Base-by-base conservation (phyloP, 2,329 filamentous ascomycete species). In the Cytospora leucostoma region DNA sequence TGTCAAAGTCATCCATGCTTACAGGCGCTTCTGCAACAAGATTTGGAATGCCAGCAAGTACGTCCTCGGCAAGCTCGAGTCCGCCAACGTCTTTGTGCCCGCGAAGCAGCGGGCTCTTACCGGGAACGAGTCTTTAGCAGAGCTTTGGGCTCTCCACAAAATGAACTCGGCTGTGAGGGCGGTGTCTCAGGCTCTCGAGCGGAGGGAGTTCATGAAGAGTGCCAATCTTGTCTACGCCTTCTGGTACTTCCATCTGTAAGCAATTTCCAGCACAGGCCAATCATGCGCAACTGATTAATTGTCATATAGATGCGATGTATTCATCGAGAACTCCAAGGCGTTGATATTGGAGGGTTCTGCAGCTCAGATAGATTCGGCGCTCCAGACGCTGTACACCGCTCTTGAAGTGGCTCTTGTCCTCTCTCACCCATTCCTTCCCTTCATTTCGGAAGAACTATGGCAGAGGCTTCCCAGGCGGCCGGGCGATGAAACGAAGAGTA, bases 11-110 rank as follows among this genome's bases (percentile, higher is more conserved):
- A 96, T 98, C 76, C 88, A 95, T 74, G 92, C 87, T 66, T 97
- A 97, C 81, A 88, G 94, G 66, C 90, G 93, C 73, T 98, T 98
- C 85, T 97, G 93, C 75, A 97, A 97, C 83, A 97, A 97, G 83
- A 96, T 93, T 71, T 97, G 95, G 80, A 93, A 98, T 79, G 95
- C 95, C 53, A 96, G 91, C 65, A 98, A 97, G 79, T 99, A 91
- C 73, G 93, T 97, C 21, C 84, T 98, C 55, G 90, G 91, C 68
- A 91, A 90, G 68, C 78, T 95, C 34, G 47, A 63, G 21, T 56
- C 86, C 83, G 11, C 62, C 4, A 76, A 82, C 59, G 79, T 80
- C 68, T 85, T 83, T 69, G 77, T 75, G 11, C 86, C 88, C 12
- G 79, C 80, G 67, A 78, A 80, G 59, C 78, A 78, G 38, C 76